Percentiles rank a stretch among this genome's conserved stretches.
Evolutionary conservation across 2,329 filamentous ascomycete genomes (phyloP).

Genomic region (Arthrobotrys entomopaga): DNA sequence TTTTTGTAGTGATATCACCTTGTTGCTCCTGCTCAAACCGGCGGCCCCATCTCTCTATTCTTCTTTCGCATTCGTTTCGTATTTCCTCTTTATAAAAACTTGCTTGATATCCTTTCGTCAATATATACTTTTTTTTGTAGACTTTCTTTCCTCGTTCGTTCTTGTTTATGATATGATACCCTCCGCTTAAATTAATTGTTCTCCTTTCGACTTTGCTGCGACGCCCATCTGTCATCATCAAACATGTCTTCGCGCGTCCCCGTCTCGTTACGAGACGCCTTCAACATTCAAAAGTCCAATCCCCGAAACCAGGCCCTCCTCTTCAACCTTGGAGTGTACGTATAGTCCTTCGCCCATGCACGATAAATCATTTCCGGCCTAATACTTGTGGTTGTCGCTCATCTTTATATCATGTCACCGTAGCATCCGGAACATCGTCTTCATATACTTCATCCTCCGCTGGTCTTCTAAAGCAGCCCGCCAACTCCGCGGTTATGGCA

Average conservation of each 20-base stretch:
- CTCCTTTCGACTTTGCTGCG: constrained; percentile 15
- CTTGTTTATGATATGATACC: constrained; percentile 22
- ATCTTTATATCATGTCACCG: background rate
- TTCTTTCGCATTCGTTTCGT: background rate
- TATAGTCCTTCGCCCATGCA: no score
- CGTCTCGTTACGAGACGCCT: constrained; percentile 50
- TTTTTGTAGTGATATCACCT: constrained; percentile 27
- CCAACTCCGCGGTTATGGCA: constrained; percentile 87
- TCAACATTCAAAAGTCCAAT: constrained; percentile 48
- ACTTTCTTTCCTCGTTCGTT: constrained; percentile 2
- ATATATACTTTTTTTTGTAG: constrained; percentile 8
- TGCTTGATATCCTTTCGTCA: constrained; percentile 1
- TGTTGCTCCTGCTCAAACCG: constrained; percentile 49
- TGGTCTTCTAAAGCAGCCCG: constrained; percentile 82
- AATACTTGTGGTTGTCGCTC: constrained; percentile 10
- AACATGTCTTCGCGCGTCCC: constrained; percentile 51
- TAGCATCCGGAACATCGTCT: constrained; percentile 85
- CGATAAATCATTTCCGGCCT: background rate
- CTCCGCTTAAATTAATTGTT: constrained; percentile 6
- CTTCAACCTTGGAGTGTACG: constrained; percentile 52
- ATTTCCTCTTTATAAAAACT: constrained; percentile 1
- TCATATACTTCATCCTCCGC: constrained; percentile 86
- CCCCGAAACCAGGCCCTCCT: constrained; percentile 48
- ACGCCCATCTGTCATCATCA: constrained; percentile 4
- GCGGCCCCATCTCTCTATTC: background rate